Evolutionary conservation across 257 asterid species (phyloP).

Genomic region (Nicotiana knightiana): DNA sequence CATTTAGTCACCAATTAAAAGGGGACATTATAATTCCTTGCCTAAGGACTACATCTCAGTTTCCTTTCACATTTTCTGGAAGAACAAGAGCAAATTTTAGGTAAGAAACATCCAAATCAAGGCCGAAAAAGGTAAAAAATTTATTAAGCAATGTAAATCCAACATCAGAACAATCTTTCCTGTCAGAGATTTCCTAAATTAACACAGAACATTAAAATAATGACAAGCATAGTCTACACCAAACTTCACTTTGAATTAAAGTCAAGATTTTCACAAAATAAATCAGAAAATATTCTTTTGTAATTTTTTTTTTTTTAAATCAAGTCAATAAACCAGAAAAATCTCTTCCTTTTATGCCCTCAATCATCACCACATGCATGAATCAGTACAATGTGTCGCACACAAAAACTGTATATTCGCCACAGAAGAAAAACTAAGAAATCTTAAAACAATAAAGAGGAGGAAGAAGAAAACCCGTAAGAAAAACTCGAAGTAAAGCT

Average conservation of each 20-base stretch:
- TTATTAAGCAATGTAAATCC: background rate
- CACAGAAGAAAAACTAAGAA: background rate
- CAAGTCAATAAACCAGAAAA: background rate
- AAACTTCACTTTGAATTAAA: background rate
- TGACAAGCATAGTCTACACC: background rate
- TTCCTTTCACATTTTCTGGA: background rate
- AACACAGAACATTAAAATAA: background rate
- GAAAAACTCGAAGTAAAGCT: background rate
- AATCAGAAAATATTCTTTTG: background rate
- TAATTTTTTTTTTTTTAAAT: background rate
- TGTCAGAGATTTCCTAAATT: background rate
- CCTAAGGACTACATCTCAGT: constrained; percentile 1
- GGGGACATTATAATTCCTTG: background rate
- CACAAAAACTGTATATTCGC: background rate
- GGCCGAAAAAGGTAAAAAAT: background rate
- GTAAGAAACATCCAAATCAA: background rate
- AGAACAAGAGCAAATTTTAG: background rate
- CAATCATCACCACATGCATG: background rate
- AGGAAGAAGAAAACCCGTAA: background rate
- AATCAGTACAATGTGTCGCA: background rate
- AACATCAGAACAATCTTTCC: background rate
- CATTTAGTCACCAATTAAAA: background rate
- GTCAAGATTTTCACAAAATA: background rate
- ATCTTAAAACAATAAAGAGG: background rate
- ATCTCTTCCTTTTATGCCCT: background rate